Conservation (phyloP, 306 rosid species). For the Vachellia pachyceras region DNA sequence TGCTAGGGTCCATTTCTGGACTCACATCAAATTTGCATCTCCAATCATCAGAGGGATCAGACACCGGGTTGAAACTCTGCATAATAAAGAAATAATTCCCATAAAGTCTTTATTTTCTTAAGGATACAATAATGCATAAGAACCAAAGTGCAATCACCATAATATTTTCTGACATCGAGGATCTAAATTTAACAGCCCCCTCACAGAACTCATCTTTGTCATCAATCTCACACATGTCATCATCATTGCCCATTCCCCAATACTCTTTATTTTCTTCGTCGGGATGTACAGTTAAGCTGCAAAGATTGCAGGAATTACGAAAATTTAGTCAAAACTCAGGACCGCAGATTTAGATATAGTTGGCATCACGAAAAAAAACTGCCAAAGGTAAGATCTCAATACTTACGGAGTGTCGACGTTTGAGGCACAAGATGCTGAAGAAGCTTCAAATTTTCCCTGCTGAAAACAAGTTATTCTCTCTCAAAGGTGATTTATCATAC, state of each 20-base stretch:
- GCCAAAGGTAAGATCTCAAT: slow-evolving; percentile 27
- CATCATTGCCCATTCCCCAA: slow-evolving; percentile 70
- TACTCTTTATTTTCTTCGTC: slow-evolving; percentile 50
- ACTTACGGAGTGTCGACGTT: slow-evolving; percentile 59
- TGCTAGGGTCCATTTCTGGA: slow-evolving; percentile 56
- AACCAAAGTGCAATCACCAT: slow-evolving; percentile 58
- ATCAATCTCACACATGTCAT: slow-evolving; percentile 87
- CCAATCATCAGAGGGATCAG: slow-evolving; percentile 90
- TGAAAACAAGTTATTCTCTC: slow-evolving; percentile 30
- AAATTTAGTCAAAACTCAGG: slow-evolving; percentile 48
- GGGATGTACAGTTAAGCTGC: slow-evolving; percentile 53
- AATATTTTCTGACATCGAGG: slow-evolving; percentile 54
- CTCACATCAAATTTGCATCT: slow-evolving; percentile 64
- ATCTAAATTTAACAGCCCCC: slow-evolving; percentile 49
- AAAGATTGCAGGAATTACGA: slow-evolving; percentile 64
- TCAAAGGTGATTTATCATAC: slow-evolving; percentile 26
- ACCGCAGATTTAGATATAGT: slow-evolving; percentile 48
- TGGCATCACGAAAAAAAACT: slow-evolving; percentile 39
- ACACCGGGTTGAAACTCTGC: slow-evolving; percentile 93
- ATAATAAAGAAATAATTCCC: slow-evolving; percentile 30
- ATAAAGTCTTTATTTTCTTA: slow-evolving; percentile 19
- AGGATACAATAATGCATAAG: slow-evolving; percentile 21
- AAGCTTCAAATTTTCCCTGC: slow-evolving; percentile 65
- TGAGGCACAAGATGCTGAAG: slow-evolving; percentile 50
- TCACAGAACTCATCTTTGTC: slow-evolving; percentile 59